phyloP scores from a whole-genome alignment of 306 rosid species.

The Quercus berberidifolia region DNA sequence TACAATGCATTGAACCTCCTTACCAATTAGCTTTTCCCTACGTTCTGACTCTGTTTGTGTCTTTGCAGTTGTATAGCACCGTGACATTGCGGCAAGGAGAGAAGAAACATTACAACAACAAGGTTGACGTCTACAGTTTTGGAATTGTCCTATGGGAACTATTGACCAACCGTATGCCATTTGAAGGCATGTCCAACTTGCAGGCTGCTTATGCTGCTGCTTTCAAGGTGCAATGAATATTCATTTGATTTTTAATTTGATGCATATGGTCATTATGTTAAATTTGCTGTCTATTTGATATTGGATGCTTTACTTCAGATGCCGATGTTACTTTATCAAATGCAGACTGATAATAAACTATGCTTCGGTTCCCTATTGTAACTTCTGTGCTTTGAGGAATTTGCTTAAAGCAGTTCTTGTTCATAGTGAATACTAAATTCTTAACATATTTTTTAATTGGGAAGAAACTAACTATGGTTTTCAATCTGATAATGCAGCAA shows the following conservation, averaged over 20 bases:
- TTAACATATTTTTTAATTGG: not conserved
- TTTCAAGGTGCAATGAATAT: conserved; percentile 64
- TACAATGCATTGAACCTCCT: not conserved
- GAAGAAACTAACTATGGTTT: conserved; percentile 6
- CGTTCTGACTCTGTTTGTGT: conserved; percentile 4
- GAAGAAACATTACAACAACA: conserved; percentile 97
- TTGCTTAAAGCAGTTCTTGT: conserved; percentile 3
- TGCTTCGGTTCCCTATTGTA: not conserved
- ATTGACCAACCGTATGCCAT: conserved; percentile 96
- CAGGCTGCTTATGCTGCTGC: conserved; percentile 99
- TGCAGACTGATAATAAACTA: conserved; percentile 4
- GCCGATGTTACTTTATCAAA: not conserved
- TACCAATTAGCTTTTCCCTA: not conserved
- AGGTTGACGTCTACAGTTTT: conserved; percentile 96
- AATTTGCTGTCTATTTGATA: not conserved
- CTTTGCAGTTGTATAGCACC: conserved; percentile 86
- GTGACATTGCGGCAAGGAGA: conserved; percentile 97
- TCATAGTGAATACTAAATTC: not conserved
- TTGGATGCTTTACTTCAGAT: conserved; percentile 1
- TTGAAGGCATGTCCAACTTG: conserved; percentile 99
- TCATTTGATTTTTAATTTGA: conserved; percentile 1
- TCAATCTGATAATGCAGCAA: conserved; percentile 68
- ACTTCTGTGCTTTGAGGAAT: conserved; percentile 1
- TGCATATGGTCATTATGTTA: not conserved
- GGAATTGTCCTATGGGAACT: conserved; percentile 98